Percentiles rank a stretch among this genome's conserved stretches.
These are phyloP conservation scores for Clarkia xantiana DNA, from an alignment of 345 rosid species.

Conservation along the genomic window DNA sequence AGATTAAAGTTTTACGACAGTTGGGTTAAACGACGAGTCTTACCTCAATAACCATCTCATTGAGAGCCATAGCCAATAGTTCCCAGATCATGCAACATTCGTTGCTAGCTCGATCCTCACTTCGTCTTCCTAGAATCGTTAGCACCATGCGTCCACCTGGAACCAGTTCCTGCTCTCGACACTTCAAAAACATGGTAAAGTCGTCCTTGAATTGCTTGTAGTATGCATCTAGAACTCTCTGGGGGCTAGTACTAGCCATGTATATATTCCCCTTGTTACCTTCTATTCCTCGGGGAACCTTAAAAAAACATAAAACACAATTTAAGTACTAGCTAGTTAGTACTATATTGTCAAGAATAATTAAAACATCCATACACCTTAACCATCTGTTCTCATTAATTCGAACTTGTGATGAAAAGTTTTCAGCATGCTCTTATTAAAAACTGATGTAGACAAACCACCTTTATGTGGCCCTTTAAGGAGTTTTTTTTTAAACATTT, in stretches of 20 bases:
- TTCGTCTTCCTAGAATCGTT: constrained; percentile 20
- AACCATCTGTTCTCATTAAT: too few relatives aligned
- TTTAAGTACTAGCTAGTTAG: background rate
- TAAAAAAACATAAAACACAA: background rate
- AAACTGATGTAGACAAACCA: too few relatives aligned
- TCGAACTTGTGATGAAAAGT: too few relatives aligned
- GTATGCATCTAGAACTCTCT: constrained; percentile 20
- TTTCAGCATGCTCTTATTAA: too few relatives aligned
- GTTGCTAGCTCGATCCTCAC: constrained; percentile 9
- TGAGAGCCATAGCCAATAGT: constrained; percentile 16
- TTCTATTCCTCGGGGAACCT: constrained; percentile 37
- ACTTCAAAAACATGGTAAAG: constrained; percentile 25
- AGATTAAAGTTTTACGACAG: too few relatives aligned
- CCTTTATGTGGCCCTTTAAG: too few relatives aligned
- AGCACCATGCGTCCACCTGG: constrained; percentile 30
- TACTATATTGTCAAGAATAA: too few relatives aligned
- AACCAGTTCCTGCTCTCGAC: constrained; percentile 27
- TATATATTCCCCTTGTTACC: constrained; percentile 33
- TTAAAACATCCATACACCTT: too few relatives aligned
- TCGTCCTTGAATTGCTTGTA: constrained; percentile 28
- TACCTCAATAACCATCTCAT: constrained; percentile 24
- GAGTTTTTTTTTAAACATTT: too few relatives aligned
- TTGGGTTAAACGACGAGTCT: background rate
- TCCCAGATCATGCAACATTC: constrained; percentile 16
- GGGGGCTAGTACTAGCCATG: constrained; percentile 23